A percentile compares a stretch with the other conserved stretches of the same genome.
phyloP scores from a whole-genome alignment of 257 asterid species.

The Solanum arcanum region DNA sequence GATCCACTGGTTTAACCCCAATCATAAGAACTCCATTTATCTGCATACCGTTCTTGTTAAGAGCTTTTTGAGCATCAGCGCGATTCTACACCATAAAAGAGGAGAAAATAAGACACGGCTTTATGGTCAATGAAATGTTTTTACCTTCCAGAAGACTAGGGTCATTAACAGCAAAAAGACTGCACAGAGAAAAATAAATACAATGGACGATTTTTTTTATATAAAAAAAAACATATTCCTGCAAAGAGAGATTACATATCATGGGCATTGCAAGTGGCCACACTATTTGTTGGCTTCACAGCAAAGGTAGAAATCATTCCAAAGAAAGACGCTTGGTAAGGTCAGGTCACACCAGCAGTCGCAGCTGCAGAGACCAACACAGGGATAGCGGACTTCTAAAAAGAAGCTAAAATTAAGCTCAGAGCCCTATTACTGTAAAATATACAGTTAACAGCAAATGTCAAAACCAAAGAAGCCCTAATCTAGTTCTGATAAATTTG shows the following conservation, averaged over 20 bases:
- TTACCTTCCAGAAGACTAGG: neutral
- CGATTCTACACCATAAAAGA: constrained; percentile 41
- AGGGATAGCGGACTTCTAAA: neutral
- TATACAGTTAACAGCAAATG: neutral
- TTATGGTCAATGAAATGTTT: neutral
- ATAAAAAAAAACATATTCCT: neutral
- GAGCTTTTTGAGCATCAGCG: constrained; percentile 85
- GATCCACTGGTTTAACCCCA: constrained; percentile 90
- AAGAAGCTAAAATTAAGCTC: neutral
- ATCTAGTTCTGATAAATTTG: neutral
- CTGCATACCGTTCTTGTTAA: constrained; percentile 68
- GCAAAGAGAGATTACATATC: neutral
- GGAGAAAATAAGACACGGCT: neutral
- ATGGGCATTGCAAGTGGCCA: neutral
- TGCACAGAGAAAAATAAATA: neutral
- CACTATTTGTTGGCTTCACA: neutral
- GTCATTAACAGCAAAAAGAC: neutral
- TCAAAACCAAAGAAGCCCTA: neutral
- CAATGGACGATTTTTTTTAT: neutral
- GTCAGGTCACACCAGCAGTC: neutral
- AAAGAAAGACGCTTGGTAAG: neutral
- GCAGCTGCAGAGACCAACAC: neutral
- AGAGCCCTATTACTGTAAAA: neutral
- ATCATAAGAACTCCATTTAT: constrained; percentile 83
- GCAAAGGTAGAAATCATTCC: neutral